Base-by-base conservation (phyloP, 2,329 filamentous ascomycete species). In the Paraphoma chrysanthemicola region DNA sequence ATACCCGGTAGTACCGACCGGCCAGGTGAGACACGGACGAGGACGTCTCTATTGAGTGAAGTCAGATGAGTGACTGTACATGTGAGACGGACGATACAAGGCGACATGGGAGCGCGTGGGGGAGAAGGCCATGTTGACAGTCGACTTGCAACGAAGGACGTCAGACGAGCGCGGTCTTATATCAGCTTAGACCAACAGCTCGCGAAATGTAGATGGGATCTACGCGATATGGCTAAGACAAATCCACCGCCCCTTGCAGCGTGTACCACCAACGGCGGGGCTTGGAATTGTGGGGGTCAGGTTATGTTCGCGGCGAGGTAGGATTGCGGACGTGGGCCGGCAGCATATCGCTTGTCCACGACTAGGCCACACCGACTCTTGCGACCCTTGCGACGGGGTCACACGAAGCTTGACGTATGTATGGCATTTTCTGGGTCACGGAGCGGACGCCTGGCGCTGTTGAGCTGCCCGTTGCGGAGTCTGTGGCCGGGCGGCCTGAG, bases 11-110 rank as follows among this genome's bases (percentile, higher is more conserved):
- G 14, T 46, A 28, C 44, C 44, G 23, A 31, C 16, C 4, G 18
- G 3, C 14, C 23, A 36, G 47, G 11, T 31, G 17, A 45, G 43
- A 45, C 43, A 45, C 29, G 31, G 18, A 18, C 30, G 7, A 17
- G 29, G 31, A 36, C n/a, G 45, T 36, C 11, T 16, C 6, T n/a
- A 11, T 17, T 36, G 29, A 36, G 14, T 8, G 17, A 18, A 18
- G 45, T 47, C 45, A 47, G 45, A 47, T 36, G 45, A 16, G 45
- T 47, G 45, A 47, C 45, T 47, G 45, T 47, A 16, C 45, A 29
- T 28, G 45, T 47, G 30, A 47, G 45, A 47, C 16, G 29, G 4
- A 30, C 9, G 29, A 47, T 33, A 47, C 12, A 39, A 14, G 33
- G 28, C 12, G 7, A 14, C 16, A 44, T 8, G 43, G 43, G 6